Evolutionary conservation across 2,329 filamentous ascomycete species (phyloP), one percentile per base, ranked within the genome.

Genomic region (Penicillium sclerotigenum): DNA sequence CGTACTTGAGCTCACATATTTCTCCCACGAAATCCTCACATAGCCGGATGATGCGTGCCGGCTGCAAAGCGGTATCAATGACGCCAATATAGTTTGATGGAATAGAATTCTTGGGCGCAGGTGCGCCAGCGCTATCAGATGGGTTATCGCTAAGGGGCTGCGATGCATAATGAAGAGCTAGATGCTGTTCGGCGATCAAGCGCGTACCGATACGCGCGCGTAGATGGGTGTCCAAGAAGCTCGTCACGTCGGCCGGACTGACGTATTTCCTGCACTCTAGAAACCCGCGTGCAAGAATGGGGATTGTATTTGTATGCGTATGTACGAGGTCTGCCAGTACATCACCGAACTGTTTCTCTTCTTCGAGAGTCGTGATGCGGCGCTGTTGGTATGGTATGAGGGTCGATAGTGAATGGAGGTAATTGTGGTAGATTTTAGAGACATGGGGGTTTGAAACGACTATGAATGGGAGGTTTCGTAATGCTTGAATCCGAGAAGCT

Each of bases 361-460:
- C 92, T 57, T 95, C 88, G 43, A 94, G 79, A 1, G 84, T 90
- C 45, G 83, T 85, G 59, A 95, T 91, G 54, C 83, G 81, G 54
- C 82, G 80, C 69, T 89, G 82, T 31, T 88, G 86, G 68, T 93
- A 97, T 5, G 93, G 92, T 4, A 97, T 83, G 16, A 99, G 81
- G 0, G 91, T 96, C 2, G 90, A 93, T 20, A 99, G 80, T 2
- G 91, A 96, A 75, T 97, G 92, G 42, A 96, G 81, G 74, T 99
- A 99, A 75, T 97, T 97, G 75, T 90, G 87, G 80, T 97, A 96
- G 62, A 99, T 99, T 67, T 88, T 87, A 26, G 88, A 89, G 65
- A 99, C 91, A 71, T 97, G 91, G 1, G 91, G 90, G 71, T 99
- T 97, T n/a, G 93, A 92, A 26, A 99, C 94, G 53, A 99, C 93